Evolutionary conservation across 768 basidiomycete genomes (phyloP).

Genomic region (Suillus tomentosus): DNA sequence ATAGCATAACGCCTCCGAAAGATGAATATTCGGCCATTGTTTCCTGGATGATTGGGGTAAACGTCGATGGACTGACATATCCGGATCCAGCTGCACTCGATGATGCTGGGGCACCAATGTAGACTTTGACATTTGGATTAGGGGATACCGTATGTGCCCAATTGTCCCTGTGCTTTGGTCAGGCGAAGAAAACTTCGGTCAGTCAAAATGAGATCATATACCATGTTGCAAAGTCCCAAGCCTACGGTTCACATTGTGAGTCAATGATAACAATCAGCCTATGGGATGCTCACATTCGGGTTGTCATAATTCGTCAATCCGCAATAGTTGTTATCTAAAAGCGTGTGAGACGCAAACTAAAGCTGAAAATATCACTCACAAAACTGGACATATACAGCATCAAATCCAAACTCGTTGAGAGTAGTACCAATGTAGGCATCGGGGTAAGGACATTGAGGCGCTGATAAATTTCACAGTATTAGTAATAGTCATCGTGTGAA

Average conservation of each 20-base stretch:
- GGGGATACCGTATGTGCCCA: conserved; percentile 46
- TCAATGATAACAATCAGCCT: background rate
- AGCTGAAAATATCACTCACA: conserved; percentile 26
- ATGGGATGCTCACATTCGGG: conserved; percentile 32
- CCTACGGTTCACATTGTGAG: conserved; percentile 36
- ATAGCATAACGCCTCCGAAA: conserved; percentile 47
- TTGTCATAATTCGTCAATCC: conserved; percentile 43
- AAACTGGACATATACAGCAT: conserved; percentile 55
- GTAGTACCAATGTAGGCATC: conserved; percentile 47
- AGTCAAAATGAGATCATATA: conserved; percentile 14
- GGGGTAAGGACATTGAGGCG: conserved; percentile 50
- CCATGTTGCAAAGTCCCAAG: conserved; percentile 46
- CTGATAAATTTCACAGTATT: conserved; percentile 18
- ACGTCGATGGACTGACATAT: conserved; percentile 37
- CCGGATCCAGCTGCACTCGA: conserved; percentile 42
- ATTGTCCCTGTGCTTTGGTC: conserved; percentile 39
- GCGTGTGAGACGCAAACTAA: background rate
- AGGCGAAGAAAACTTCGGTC: background rate
- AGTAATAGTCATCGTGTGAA: background rate
- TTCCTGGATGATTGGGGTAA: conserved; percentile 35
- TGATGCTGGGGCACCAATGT: conserved; percentile 49
- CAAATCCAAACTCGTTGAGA: conserved; percentile 44
- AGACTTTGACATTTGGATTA: conserved; percentile 49
- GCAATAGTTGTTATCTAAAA: conserved; percentile 51
- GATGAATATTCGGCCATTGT: conserved; percentile 40